Conservation (phyloP, 192 early-diverging fungal genomes). For the Backusella psychrophila region DNA sequence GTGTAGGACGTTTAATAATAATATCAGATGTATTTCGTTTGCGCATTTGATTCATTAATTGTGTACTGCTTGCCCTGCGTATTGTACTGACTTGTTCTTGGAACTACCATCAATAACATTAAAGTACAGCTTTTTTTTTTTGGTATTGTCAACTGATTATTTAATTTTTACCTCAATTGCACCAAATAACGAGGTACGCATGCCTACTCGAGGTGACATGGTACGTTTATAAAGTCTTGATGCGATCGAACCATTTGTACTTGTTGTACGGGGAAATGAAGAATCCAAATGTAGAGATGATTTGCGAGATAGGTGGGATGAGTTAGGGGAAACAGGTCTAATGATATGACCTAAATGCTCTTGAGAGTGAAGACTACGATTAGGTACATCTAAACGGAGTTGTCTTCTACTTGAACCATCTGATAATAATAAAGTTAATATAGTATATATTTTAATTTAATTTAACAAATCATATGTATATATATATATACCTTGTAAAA, state of each 20-base stretch:
- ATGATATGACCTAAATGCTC: constrained; percentile 34
- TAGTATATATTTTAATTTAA: too few relatives aligned
- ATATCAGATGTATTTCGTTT: constrained; percentile 7
- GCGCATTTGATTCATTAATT: constrained; percentile 7
- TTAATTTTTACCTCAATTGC: constrained; percentile 47
- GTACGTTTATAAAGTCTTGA: constrained; percentile 17
- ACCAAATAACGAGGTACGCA: constrained; percentile 47
- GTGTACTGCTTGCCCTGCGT: constrained; percentile 10
- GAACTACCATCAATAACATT: constrained; percentile 2
- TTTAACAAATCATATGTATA: background rate
- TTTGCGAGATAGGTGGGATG: background rate
- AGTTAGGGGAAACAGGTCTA: constrained; percentile 25
- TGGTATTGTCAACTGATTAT: background rate
- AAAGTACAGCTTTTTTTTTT: background rate
- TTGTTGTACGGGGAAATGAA: constrained; percentile 7
- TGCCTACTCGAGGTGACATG: constrained; percentile 35
- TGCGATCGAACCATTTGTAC: constrained; percentile 21
- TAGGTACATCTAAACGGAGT: constrained; percentile 16
- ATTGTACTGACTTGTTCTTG: constrained; percentile 11
- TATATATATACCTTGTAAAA: constrained; percentile 6
- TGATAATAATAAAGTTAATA: background rate
- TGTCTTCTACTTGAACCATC: background rate
- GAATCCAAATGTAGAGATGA: constrained; percentile 20
- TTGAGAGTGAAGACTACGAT: constrained; percentile 14
- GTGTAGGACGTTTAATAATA: background rate